Evolutionary conservation across 257 asterid species (phyloP).

Genomic region (Leptodermis oblonga): DNA sequence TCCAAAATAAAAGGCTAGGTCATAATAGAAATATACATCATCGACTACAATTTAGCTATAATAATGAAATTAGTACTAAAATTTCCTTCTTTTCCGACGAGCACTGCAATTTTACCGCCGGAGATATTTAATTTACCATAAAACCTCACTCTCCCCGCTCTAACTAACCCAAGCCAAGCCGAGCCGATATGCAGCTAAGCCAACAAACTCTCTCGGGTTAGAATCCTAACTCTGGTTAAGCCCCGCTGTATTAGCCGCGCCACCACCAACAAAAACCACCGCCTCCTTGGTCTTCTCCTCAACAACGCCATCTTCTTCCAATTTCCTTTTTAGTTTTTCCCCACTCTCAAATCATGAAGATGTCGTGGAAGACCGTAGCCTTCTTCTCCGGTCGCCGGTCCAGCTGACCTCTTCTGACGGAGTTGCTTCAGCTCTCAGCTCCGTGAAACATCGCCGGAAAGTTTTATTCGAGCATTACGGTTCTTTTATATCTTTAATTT

Average conservation of each 20-base stretch:
- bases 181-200: slow-evolving; percentile 19
- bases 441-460: background rate
- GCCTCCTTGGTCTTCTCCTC: background rate
- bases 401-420: background rate
- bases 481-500: background rate
- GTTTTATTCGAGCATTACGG: background rate
- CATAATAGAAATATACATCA: too few relatives aligned
- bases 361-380: slow-evolving; percentile 11
- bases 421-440: slow-evolving; percentile 2
- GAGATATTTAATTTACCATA: background rate
- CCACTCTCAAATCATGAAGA: slow-evolving; percentile 11
- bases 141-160: background rate
- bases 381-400: slow-evolving; percentile 14
- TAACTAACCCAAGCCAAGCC: background rate
- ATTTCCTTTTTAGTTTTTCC: background rate
- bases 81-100: too few relatives aligned
- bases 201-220: background rate
- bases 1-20: too few relatives aligned
- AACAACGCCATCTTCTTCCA: background rate
- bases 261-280: slow-evolving; percentile 21
- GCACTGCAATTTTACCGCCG: background rate
- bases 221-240: slow-evolving; percentile 19
- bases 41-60: too few relatives aligned
- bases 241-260: slow-evolving; percentile 19
- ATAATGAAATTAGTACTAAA: too few relatives aligned